Base-by-base conservation (phyloP, 352 stramenopile genomes). In the Sclerospora graminicola region DNA sequence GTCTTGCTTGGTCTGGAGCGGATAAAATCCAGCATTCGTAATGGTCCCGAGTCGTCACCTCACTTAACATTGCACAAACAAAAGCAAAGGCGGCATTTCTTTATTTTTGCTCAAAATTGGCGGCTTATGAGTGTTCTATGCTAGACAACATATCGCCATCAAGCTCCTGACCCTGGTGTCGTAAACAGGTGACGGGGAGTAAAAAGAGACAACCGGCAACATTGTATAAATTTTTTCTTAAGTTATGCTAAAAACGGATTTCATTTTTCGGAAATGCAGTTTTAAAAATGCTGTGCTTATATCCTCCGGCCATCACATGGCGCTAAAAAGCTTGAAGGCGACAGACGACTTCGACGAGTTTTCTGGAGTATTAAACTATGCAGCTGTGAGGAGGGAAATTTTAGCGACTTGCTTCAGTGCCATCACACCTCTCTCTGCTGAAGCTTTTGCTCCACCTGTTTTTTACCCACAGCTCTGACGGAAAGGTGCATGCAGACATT, bases 21-120 rank as follows among this genome's bases (percentile, higher is more conserved):
- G 27, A 52, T 34, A 63, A 56, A 63, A 57, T 60, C 50, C 45
- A 60, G 50, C 45, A 53, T 60, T 55, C 55, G 48, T 64, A 60
- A 60, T 51, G 54, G 23, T 32, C 34, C n/a, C 21, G 21, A 26
- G 21, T 26, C 21, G 21, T 26, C 21, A 26, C 3, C 21, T 26
- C 21, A 26, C 6, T 26, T n/a, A n/a, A n/a, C n/a, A n/a, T n/a
- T n/a, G n/a, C n/a, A 26, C 6, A 7, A 26, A 6, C 21, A 26
- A 57, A 28, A 45, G 44, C 44, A 49, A 27, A 43, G 35, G 19
- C 11, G 14, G 30, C 14, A 28, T 26, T 40, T 30, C 23, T 13
- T 19, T 27, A 38, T 45, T 61, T 48, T 26, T n/a, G 21, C 21
- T 26, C 21, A 26, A 26, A 26, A 26, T 7, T 6, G 6, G n/a